These are phyloP conservation scores for Phylloporus arenicola DNA, from an alignment of 768 basidiomycete genomes.

Conservation along the genomic window DNA sequence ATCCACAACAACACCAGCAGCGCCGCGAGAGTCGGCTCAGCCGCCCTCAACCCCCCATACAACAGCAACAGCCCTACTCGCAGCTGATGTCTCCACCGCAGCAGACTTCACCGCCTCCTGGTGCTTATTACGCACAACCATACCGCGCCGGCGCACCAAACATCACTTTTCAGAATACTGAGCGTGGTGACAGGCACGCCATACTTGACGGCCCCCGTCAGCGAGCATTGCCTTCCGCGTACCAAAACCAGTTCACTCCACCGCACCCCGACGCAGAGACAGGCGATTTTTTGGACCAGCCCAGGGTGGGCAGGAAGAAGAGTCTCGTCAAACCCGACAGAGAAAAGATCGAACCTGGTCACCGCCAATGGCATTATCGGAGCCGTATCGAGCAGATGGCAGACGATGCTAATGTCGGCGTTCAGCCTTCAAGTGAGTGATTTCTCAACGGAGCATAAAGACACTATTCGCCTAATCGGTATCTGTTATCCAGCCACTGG, in stretches of 20 bases:
- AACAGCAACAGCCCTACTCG: constrained; percentile 15
- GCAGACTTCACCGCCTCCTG: constrained; percentile 13
- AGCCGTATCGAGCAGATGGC: constrained; percentile 77
- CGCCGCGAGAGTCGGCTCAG: constrained; percentile 29
- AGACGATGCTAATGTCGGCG: constrained; percentile 63
- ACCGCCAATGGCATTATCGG: constrained; percentile 93
- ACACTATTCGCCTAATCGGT: constrained; percentile 1
- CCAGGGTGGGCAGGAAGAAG: constrained; percentile 75
- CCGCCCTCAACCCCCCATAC: constrained; percentile 32
- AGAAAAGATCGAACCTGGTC: constrained; percentile 92
- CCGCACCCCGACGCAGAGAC: constrained; percentile 30
- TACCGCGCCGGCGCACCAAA: constrained; percentile 29
- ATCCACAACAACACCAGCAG: constrained; percentile 40
- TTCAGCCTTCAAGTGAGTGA: constrained; percentile 77
- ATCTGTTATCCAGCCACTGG: constrained; percentile 55
- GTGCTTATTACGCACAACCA: constrained; percentile 15
- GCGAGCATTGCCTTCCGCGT: constrained; percentile 40
- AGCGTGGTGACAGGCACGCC: constrained; percentile 63
- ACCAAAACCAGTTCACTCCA: constrained; percentile 43
- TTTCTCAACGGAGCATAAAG: not conserved
- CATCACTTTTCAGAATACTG: constrained; percentile 65
- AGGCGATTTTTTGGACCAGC: constrained; percentile 39
- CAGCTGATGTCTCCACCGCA: constrained; percentile 19
- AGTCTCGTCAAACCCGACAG: constrained; percentile 88
- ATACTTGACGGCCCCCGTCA: constrained; percentile 53